These are phyloP conservation scores for Vigna hirtella DNA, from an alignment of 306 rosid genomes.

Conservation along the genomic window DNA sequence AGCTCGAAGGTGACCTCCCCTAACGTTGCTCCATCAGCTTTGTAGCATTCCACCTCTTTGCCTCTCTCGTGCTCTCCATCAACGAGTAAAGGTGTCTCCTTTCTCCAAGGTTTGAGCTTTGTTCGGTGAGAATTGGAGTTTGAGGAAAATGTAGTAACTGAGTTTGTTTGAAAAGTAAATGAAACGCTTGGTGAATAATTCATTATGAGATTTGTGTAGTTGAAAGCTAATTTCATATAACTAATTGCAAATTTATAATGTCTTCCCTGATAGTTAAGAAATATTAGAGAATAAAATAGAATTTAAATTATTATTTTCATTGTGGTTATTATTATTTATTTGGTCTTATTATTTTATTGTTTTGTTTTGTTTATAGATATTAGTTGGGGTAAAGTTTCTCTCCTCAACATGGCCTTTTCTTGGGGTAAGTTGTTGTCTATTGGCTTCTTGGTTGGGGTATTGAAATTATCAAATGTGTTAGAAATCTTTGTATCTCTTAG, in stretches of 20 bases:
- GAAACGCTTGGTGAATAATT: no score
- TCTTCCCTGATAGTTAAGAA: conserved; percentile 7
- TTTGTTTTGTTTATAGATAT: conserved; percentile 59
- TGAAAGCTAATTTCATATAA: background rate
- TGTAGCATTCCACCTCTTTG: no score
- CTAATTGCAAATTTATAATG: background rate
- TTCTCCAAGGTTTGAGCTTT: no score
- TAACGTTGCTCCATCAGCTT: no score
- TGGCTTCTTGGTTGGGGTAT: conserved; percentile 54
- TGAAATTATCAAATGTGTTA: conserved; percentile 12
- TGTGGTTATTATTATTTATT: background rate
- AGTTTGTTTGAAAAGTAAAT: no score
- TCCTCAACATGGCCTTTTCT: no score
- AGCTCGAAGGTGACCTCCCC: no score
- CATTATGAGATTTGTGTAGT: background rate
- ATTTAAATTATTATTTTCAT: conserved; percentile 11
- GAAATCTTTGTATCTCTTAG: conserved; percentile 16
- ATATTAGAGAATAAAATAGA: conserved; percentile 17
- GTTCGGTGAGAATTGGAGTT: no score
- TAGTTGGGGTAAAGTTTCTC: conserved; percentile 59
- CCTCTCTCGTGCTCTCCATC: no score
- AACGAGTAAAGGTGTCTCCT: no score
- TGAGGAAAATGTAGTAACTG: no score
- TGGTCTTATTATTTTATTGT: background rate
- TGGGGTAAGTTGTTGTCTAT: no score